These are phyloP conservation scores for Nicotiana attenuata DNA, from an alignment of 257 asterid genomes.

Conservation along the genomic window DNA sequence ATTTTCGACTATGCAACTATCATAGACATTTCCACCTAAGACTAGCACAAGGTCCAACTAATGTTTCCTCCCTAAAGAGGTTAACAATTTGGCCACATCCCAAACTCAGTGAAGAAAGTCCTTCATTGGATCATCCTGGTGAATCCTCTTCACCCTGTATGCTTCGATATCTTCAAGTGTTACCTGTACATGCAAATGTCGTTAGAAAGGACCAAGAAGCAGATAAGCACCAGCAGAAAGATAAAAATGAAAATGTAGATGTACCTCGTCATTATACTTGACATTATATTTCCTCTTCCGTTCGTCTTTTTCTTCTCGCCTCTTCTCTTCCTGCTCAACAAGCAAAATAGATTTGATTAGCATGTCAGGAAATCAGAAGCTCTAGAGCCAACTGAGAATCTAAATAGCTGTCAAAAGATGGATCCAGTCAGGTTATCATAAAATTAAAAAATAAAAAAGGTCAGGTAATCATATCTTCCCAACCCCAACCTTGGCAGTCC, in stretches of 20 bases:
- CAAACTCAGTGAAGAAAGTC: constrained; percentile 46
- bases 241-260: not conserved
- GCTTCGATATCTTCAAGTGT: constrained; percentile 82
- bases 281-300: constrained; percentile 81
- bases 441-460: no score
- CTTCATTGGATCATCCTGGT: constrained; percentile 83
- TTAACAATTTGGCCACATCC: not conserved
- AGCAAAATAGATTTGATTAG: not conserved
- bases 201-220: constrained; percentile 4
- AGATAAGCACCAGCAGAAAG: not conserved
- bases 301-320: constrained; percentile 72
- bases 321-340: constrained; percentile 64
- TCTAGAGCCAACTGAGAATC: not conserved
- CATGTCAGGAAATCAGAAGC: not conserved
- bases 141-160: constrained; percentile 72
- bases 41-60: not conserved
- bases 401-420: not conserved
- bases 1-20: not conserved
- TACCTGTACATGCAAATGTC: constrained; percentile 33
- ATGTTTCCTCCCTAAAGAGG: not conserved
- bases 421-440: not conserved
- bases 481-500: not conserved
- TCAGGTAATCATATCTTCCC: not conserved
- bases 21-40: not conserved
- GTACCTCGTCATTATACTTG: constrained; percentile 85